Conservation (phyloP, 2,329 filamentous ascomycete genomes). For the Diaporthe ampelina region DNA sequence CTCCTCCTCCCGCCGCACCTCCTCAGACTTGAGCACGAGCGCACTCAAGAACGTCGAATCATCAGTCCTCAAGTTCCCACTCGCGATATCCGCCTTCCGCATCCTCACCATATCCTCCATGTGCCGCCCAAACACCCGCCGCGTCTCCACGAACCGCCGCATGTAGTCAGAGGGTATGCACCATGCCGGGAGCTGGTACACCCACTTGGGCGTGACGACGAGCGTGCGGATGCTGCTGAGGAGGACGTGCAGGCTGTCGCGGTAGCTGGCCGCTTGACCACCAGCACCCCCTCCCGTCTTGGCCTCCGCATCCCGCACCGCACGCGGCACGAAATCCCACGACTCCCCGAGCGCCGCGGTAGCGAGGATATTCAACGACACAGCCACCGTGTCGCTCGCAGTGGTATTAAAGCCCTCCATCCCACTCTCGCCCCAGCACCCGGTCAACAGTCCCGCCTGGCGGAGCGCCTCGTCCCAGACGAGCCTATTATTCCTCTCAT, state of each 20-base stretch:
- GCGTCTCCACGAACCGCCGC: not conserved
- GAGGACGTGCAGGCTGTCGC: slow-evolving; percentile 10
- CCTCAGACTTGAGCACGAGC: slow-evolving; percentile 23
- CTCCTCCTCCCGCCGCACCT: slow-evolving; percentile 17
- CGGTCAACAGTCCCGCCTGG: not conserved
- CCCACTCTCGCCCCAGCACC: not conserved
- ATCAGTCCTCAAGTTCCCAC: not conserved
- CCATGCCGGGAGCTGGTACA: not conserved
- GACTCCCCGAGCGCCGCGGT: slow-evolving; percentile 16
- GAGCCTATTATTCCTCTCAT: slow-evolving; percentile 15
- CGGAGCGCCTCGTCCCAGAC: slow-evolving; percentile 16
- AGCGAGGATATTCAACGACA: slow-evolving; percentile 22
- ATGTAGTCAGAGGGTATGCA: not conserved
- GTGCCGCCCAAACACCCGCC: not conserved
- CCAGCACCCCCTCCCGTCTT: no score
- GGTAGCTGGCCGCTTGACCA: slow-evolving; percentile 14
- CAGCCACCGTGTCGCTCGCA: not conserved
- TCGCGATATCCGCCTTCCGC: slow-evolving; percentile 24
- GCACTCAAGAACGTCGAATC: slow-evolving; percentile 24
- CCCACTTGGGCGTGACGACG: slow-evolving; percentile 25
- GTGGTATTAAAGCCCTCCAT: not conserved
- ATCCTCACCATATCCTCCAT: slow-evolving; percentile 23
- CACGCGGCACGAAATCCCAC: slow-evolving; percentile 6
- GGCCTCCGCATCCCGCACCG: no score
- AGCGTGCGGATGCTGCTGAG: slow-evolving; percentile 19